Conservation (phyloP, 192 early-diverging fungal genomes). For the Coemansia sp. region DNA sequence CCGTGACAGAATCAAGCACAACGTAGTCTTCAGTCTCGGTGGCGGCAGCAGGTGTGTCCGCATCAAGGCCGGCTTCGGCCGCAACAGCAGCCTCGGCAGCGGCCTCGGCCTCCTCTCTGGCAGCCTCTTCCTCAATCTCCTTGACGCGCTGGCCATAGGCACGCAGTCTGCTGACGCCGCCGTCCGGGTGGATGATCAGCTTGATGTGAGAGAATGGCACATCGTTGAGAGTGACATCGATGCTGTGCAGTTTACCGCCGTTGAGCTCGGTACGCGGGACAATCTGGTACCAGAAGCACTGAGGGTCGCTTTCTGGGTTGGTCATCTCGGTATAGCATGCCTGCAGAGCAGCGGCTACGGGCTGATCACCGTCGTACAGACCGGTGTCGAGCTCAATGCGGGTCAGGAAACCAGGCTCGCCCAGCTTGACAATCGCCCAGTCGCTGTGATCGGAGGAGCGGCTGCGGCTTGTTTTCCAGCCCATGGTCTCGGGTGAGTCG, state of each 20-base stretch:
- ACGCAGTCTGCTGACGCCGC: constrained; percentile 80
- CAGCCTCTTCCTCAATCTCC: constrained; percentile 51
- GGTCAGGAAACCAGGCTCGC: constrained; percentile 70
- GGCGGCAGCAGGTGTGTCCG: constrained; percentile 15
- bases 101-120: constrained; percentile 49
- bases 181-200: constrained; percentile 78
- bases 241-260: constrained; percentile 59
- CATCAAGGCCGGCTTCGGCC: constrained; percentile 29
- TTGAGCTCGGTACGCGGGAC: constrained; percentile 47
- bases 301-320: constrained; percentile 51
- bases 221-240: constrained; percentile 60
- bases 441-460: constrained; percentile 65
- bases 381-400: constrained; percentile 80
- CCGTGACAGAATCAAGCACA: constrained; percentile 7
- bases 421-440: constrained; percentile 74
- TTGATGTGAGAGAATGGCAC: constrained; percentile 65
- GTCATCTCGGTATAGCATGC: constrained; percentile 58
- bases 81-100: constrained; percentile 44
- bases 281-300: constrained; percentile 69
- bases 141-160: constrained; percentile 67
- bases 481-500: constrained; percentile 62
- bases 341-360: constrained; percentile 69
- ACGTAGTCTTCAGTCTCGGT: constrained; percentile 8
- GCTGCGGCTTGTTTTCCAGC: constrained; percentile 86
- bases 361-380: constrained; percentile 85